Evolutionary conservation across 345 rosid species (phyloP), one percentile per base, ranked within the genome.

Genomic region (Bretschneidera sinensis): DNA sequence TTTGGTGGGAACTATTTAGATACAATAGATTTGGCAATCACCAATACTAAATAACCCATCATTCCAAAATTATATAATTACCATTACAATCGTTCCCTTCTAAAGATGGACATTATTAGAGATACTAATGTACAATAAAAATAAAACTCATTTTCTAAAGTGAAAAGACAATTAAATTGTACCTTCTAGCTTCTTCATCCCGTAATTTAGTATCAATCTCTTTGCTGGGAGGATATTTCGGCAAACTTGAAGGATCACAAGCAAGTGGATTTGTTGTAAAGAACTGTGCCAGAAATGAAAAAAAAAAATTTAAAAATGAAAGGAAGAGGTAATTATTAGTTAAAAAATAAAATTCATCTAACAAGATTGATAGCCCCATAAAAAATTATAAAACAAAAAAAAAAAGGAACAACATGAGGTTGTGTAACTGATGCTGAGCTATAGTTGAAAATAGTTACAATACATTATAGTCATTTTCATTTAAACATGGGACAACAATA

Each of bases 181-280:
- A 86, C 95, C 88, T 82, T 71, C 87, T 82, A 61, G 81, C 79
- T 55, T 84, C 90, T 51, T 92, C 96, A 70, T 86, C 99, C 20
- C 88, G 87, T 57, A 78, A 35, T 82, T 88, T 90, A 43, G 88
- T 87, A 70, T 94, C 97, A 55, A 94, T 88, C 84, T 94, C 99
- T 78, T 90, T 94, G 79, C 95, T 88, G 14, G 95, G 97, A 59
- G 99, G 92, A 73, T 88, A 94, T 60, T 88, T 90, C 58, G 99
- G 99, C 79, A 94, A 77, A 70, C 76, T 78, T 57, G 92, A 86
- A 68, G 97, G 96, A 65, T 94, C 92, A 59, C 97, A 94, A 68
- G 99, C 86, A 66, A 79, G 67, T 4, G 96, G 97, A 63, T 85
- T 75, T 33, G 85, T 73, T 23, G 75, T 72, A 57, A 94, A 94